Base-by-base conservation (phyloP, 2,329 filamentous ascomycete genomes). In the Monosporascus sp. region DNA sequence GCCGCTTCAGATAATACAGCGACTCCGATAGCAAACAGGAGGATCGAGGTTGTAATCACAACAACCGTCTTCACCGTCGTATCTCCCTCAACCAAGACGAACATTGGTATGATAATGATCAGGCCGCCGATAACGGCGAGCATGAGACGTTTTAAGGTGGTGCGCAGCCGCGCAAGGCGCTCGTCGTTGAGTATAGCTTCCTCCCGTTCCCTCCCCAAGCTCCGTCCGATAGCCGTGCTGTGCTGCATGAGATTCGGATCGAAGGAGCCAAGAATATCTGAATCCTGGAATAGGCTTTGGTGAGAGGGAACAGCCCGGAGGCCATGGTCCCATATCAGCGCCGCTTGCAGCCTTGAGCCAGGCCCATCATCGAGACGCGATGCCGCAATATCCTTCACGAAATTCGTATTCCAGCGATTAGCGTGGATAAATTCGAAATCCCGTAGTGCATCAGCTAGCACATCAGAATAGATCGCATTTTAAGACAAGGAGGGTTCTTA, bases 391-490 rank as follows among this genome's bases (percentile, higher is more conserved):
- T 53, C 48, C 46, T 53, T 53, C 31, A 55, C 54, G 43, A 55
- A 55, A 14, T 55, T 18, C 5, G 54, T 55, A 38, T 53, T 51
- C 54, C 54, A 53, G 15, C 54, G 48, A 40, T 55, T 55, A 14
- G 54, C 52, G 22, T 55, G 51, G 14, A 55, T 53, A 18, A 55
- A 55, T 41, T 55, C 54, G 41, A 53, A 55, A n/a, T 53, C 40
- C 28, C 48, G 50, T 41, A 55, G 51, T 18, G 51, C 35, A 31
- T 48, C 37, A 28, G 53, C 53, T 52, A 28, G 47, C 47, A 35
- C 2, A 40, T 49, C 37, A 46, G 20, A 37, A 7, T n/a, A n/a
- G 7, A 15, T 18, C 17, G 17, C 35, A 15, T 9, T 24, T 37
- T 31, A 11, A 28, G 35, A 11, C 22, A 15, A n/a, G 31, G 46